Evolutionary conservation across 148 eudicot species (phyloP).

Genomic region (Diospyros lotus): DNA sequence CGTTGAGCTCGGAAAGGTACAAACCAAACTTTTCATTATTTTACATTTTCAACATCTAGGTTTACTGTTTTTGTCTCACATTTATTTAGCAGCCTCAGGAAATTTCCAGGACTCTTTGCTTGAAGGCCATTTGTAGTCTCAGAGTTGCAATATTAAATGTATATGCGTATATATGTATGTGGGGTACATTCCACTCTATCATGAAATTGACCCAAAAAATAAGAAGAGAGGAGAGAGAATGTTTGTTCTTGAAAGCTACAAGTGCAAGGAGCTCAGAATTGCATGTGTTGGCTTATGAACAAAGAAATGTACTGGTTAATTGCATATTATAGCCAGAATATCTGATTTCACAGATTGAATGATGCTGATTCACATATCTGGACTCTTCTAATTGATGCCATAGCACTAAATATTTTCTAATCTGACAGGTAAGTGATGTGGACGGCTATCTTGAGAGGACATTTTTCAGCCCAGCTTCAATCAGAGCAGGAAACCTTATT

Average conservation of each 20-base stretch:
- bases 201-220: not conserved
- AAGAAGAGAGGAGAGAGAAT: not conserved
- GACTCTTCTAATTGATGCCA: not conserved
- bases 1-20: constrained; percentile 77
- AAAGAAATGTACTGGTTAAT: not conserved
- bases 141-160: not conserved
- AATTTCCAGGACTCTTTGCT: not conserved
- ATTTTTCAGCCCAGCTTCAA: constrained; percentile 82
- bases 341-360: not conserved
- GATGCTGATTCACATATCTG: not conserved
- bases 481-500: constrained; percentile 61
- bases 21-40: not conserved
- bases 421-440: constrained; percentile 81
- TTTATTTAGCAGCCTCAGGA: not conserved
- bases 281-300: not conserved
- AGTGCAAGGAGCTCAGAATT: not conserved
- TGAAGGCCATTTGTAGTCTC: not conserved
- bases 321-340: not conserved
- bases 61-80: not conserved
- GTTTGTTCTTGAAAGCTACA: not conserved
- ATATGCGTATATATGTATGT: not conserved
- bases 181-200: too few relatives aligned
- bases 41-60: not conserved
- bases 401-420: constrained; percentile 3
- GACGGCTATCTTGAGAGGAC: constrained; percentile 89